Conservation (phyloP, 2,329 filamentous ascomycete species). For the Cordyceps tenuipes region DNA sequence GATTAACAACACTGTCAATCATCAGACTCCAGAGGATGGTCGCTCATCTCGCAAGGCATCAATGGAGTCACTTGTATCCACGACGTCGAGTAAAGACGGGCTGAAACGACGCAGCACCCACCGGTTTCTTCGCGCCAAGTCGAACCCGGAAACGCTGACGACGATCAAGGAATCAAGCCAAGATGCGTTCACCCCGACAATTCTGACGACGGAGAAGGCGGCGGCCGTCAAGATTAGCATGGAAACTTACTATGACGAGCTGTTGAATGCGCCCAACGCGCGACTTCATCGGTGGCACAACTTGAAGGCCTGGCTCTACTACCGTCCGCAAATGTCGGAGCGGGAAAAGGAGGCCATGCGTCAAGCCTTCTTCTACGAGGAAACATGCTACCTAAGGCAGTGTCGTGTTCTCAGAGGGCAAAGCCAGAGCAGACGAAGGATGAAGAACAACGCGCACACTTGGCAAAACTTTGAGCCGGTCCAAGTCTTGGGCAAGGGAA, state of each 20-base stretch:
- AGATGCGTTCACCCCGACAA: slow-evolving; percentile 24
- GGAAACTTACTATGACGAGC: slow-evolving; percentile 73
- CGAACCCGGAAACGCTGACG: slow-evolving; percentile 27
- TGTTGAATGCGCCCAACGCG: slow-evolving; percentile 41
- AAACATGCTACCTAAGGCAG: slow-evolving; percentile 69
- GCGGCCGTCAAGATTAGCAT: slow-evolving; percentile 79
- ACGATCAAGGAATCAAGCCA: slow-evolving; percentile 27
- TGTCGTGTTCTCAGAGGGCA: slow-evolving; percentile 60
- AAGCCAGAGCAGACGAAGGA: slow-evolving; percentile 25
- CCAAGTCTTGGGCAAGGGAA: slow-evolving; percentile 81
- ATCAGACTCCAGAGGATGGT: not conserved
- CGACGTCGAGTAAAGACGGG: not conserved
- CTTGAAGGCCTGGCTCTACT: slow-evolving; percentile 45
- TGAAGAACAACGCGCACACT: slow-evolving; percentile 12
- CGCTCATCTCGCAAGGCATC: not conserved
- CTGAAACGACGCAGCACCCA: not conserved
- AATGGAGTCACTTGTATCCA: not conserved
- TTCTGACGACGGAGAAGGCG: slow-evolving; percentile 63
- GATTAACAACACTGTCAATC: not conserved
- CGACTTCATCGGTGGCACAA: slow-evolving; percentile 25
- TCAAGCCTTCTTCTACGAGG: slow-evolving; percentile 53
- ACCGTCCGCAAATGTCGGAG: slow-evolving; percentile 40
- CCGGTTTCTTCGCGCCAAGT: slow-evolving; percentile 21
- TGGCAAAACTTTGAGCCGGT: slow-evolving; percentile 60
- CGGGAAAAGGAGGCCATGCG: slow-evolving; percentile 47